Evolutionary conservation across 2,329 filamentous ascomycete genomes (phyloP).

Genomic region (Neonectria coccinea): DNA sequence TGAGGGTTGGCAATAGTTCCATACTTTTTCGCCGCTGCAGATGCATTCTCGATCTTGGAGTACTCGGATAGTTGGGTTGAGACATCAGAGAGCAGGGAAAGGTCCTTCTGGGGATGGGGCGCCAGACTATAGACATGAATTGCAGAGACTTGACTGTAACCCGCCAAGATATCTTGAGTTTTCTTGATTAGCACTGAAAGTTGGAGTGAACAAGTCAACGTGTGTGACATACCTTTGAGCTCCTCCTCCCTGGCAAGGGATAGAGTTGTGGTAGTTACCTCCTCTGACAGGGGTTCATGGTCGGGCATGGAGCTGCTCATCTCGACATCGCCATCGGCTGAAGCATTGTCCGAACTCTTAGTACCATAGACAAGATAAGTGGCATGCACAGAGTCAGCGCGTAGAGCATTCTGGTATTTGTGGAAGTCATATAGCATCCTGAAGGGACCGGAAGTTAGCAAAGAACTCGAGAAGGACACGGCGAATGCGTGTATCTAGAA

Average conservation of each 20-base stretch:
- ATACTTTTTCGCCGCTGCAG: constrained; percentile 70
- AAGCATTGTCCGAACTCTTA: constrained; percentile 57
- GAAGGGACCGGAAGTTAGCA: constrained; percentile 15
- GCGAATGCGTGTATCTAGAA: not conserved
- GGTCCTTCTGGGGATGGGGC: constrained; percentile 73
- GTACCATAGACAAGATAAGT: constrained; percentile 89
- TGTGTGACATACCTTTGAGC: constrained; percentile 67
- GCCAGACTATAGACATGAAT: constrained; percentile 91
- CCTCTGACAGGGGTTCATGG: constrained; percentile 57
- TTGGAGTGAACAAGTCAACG: not conserved
- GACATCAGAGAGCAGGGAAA: constrained; percentile 78
- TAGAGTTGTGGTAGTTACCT: constrained; percentile 68
- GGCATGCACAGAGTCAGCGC: constrained; percentile 82
- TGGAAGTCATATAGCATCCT: constrained; percentile 95
- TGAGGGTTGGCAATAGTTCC: constrained; percentile 81
- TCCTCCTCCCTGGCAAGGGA: constrained; percentile 78
- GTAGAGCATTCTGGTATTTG: constrained; percentile 82
- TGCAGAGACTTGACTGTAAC: constrained; percentile 79
- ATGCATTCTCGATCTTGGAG: constrained; percentile 67
- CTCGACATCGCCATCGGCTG: constrained; percentile 73
- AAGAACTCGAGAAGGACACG: constrained; percentile 28
- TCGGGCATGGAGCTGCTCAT: constrained; percentile 76
- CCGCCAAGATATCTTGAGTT: constrained; percentile 70
- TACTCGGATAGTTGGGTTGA: constrained; percentile 71
- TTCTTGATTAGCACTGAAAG: constrained; percentile 32